Base-by-base conservation (phyloP, 352 stramenopile genomes). In the Phytophthora pinifolia region DNA sequence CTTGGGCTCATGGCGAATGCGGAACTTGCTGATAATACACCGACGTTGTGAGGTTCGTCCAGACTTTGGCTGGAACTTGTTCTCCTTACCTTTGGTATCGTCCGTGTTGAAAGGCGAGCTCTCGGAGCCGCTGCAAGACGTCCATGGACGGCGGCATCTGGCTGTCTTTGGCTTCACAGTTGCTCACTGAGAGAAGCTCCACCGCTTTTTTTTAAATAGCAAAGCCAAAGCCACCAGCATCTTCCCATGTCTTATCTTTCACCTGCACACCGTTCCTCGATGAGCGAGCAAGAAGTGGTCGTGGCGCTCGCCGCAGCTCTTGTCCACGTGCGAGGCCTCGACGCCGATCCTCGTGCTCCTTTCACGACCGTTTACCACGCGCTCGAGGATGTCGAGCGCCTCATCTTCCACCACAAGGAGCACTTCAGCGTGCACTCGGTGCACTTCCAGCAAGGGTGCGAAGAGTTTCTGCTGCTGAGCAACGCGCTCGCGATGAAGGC, bases 401-500 rank as follows among this genome's bases (percentile, higher is more conserved):
- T 67, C 14, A 54, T 87, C 30, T 83, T 83, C 31, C 32, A 59
- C 1, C 70, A 84, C 62, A 87, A 84, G 47, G 66, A 75, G 30
- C 46, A 29, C 9, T 84, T 76, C 35, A 74, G 74, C 2, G 47
- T 76, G 18, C 13, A 51, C 31, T 80, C 59, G 29, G 35, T 55
- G 32, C 45, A 62, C 15, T 87, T 85, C 53, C 76, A 87, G 45
- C 72, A 79, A 43, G 76, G 74, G 1, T 82, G 70, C 20, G 69
- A 89, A 41, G 79, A 89, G 55, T 84, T 83, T 38, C 42, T 86
- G 20, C 52, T 89, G 2, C 59, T 83, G n/a, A 83, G 64, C 55
- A 89, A 86, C 51, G 75, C 74, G 9, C 56, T 74, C 0, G 71
- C 74, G 6, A 86, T 89, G 67, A 71, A 74, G n/a, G 39, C 69